Base-by-base conservation (phyloP, 2,329 filamentous ascomycete genomes). In the Scedosporium aurantiacum region DNA sequence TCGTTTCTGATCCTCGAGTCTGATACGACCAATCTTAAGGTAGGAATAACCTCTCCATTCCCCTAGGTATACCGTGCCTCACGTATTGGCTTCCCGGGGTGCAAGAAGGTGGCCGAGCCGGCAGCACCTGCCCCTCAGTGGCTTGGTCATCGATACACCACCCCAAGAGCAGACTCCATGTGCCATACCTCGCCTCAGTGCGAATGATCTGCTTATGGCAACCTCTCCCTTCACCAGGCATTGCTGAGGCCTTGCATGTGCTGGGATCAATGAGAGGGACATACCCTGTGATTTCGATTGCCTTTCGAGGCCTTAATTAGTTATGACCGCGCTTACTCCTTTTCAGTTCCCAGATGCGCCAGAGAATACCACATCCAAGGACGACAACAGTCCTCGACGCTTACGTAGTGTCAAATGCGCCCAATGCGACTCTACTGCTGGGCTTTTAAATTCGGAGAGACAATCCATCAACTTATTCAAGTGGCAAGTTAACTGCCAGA, bases 1-100 rank as follows among this genome's bases (percentile, higher is more conserved):
- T 89, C 87, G 10, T 87, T 99, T 64, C 75, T 96, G 25, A 75
- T 97, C 54, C 74, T 81, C 0, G 79, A 85, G 63, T 72, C 75
- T 1, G 89, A 97, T 72, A 92, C 90, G 63, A 66, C 64, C 14
- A 54, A 32, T 28, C 60, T 77, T 60, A 68, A 70, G 69, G 76
- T 79, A 71, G 73, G 74, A 71, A 28, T 5, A 1, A 25, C 16
- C 47, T 55, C 45, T 61, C 61, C 63, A 37, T 63, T 3, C 57
- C 32, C 12, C 23, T n/a, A 28, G 57, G 47, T n/a, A 40, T 52
- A 14, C 45, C 58, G 41, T 65, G 63, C 62, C 27, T 65, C n/a
- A 21, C 43, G 5, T 23, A 8, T 47, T 23, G 18, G 25, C 28
- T 55, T 57, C 45, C 60, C 63, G 74, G 76, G 74, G 71, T 74